Conservation (phyloP, 768 basidiomycete species). For the Gymnopilus dilepis region DNA sequence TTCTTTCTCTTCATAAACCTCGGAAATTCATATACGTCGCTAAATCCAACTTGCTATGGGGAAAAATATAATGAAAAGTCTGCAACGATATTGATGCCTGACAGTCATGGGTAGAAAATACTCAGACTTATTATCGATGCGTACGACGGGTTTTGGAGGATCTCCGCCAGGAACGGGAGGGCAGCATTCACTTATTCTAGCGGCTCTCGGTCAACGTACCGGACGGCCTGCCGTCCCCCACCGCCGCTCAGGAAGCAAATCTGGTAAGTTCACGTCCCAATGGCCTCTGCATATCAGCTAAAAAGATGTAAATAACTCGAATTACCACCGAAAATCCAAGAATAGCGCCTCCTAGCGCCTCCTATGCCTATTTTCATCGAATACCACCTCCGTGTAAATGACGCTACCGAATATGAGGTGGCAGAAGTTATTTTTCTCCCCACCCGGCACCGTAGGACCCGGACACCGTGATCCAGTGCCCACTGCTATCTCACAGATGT, state of each 20-base stretch:
- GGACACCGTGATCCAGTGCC: too few species aligned
- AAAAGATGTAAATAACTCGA: not conserved
- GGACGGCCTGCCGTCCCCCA: not conserved
- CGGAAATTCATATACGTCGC: not conserved
- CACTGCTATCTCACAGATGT: too few species aligned
- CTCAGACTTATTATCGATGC: too few species aligned
- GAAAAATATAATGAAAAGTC: too few species aligned
- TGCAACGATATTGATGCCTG: too few species aligned
- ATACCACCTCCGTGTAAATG: not conserved
- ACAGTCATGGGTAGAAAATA: too few species aligned
- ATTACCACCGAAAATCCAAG: conserved; percentile 1
- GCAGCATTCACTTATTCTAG: too few species aligned
- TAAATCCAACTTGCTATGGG: too few species aligned
- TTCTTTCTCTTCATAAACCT: not conserved
- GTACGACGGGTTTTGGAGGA: too few species aligned
- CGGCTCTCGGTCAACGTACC: too few species aligned
- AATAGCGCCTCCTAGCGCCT: not conserved
- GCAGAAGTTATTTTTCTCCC: not conserved
- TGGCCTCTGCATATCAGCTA: not conserved
- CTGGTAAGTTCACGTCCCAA: not conserved
- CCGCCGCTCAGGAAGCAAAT: not conserved
- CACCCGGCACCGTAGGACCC: not conserved
- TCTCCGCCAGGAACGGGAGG: too few species aligned
- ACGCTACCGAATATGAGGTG: not conserved
- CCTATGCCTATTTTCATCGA: not conserved